Conservation (phyloP, 768 basidiomycete species). For the Suillus cothurnatus region DNA sequence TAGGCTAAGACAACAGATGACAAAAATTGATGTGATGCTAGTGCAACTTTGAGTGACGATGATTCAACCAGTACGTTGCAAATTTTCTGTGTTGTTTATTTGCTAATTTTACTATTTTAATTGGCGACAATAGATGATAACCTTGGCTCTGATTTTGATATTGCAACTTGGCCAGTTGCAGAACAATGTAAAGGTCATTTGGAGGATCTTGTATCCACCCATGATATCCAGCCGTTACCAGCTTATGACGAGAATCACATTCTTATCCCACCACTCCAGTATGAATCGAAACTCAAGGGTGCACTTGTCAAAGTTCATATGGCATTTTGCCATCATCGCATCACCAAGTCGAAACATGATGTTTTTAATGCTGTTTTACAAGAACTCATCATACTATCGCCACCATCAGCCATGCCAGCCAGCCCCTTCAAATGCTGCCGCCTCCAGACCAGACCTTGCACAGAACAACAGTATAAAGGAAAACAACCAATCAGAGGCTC, state of each 20-base stretch:
- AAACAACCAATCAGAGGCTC: too few species aligned
- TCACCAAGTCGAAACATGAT: background rate
- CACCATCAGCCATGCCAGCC: background rate
- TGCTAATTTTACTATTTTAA: too few species aligned
- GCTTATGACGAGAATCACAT: background rate
- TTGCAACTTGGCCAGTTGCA: background rate
- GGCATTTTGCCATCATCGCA: background rate
- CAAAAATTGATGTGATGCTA: too few species aligned
- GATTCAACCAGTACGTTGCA: too few species aligned
- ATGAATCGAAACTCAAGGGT: constrained; percentile 2
- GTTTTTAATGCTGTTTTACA: background rate
- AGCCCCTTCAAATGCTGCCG: background rate
- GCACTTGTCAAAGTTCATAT: constrained; percentile 7
- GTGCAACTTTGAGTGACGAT: too few species aligned
- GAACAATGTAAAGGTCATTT: background rate
- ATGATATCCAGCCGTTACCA: constrained; percentile 5
- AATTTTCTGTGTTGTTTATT: too few species aligned
- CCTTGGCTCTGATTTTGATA: too few species aligned
- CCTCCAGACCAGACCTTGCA: background rate
- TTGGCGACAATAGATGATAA: too few species aligned
- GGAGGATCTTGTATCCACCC: background rate
- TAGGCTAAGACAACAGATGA: too few species aligned
- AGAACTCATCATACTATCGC: background rate
- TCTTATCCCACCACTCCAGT: background rate
- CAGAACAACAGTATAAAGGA: too few species aligned